Base-by-base conservation (phyloP, 2,329 filamentous ascomycete species). In the Neonectria ditissima region DNA sequence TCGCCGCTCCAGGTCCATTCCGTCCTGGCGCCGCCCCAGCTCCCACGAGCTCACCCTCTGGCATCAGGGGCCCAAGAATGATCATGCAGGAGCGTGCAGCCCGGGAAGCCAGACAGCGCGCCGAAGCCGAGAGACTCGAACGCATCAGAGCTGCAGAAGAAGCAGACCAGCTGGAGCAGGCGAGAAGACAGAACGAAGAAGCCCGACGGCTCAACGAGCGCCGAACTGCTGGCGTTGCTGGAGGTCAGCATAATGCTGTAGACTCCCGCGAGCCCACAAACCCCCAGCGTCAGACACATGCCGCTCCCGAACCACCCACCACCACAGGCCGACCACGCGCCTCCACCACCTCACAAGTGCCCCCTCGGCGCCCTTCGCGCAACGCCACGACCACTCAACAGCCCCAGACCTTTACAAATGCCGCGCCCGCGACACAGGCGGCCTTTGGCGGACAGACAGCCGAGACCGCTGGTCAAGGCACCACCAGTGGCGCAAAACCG, bases 81-180 rank as follows among this genome's bases (percentile, higher is more conserved):
- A 95, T 98, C 73, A 97, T 97, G 94, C 89, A 92, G 78, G 90
- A 94, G 76, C 90, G 94, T 60, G 86, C 87, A 59, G 92, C 92
- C 68, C 87, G 94, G 66, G 93, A 97, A 78, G 89, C 91, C 26
- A 83, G 90, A 62, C 86, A 88, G 66, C 86, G 87, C 70, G 90
- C 90, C 47, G 89, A 92, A 75, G 86, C 86, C 45, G 89, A 92
- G 74, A 86, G 89, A 69, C 72, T 76, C 75, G 86, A 88, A 77
- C 83, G 86, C 70, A 85, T 87, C 71, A 83, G 87, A 65, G 84
- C 83, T 2, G 87, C 87, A 66, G 82, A 86, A 60, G 88, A 90
- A 73, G 82, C 83, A 22, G 83, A 83, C 44, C 75, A 85, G 22
- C 51, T 72, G 83, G 55, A 88, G 69, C 86, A 89, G 73, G 80